phyloP scores from a whole-genome alignment of 495 filamentous ascomycete species.

The Neurospora sp. region DNA sequence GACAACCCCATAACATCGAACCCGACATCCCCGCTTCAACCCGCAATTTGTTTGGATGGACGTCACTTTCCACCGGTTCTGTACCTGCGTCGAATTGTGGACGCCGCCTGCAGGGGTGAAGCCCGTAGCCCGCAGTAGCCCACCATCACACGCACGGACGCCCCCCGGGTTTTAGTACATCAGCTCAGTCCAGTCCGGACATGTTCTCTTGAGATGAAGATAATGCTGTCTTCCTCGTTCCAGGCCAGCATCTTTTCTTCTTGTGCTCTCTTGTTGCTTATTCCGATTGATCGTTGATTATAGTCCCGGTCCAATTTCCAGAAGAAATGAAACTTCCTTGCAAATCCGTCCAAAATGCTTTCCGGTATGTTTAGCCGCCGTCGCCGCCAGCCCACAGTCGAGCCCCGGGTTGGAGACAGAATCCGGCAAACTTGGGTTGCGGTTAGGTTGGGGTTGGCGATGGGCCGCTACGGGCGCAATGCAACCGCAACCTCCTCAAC shows the following conservation, averaged over 20 bases:
- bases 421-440: background rate
- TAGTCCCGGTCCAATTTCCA: background rate
- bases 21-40: background rate
- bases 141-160: background rate
- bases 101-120: background rate
- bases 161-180: background rate
- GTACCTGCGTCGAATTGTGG: background rate
- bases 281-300: background rate
- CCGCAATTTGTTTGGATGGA: background rate
- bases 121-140: background rate
- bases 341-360: background rate
- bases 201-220: background rate
- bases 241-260: background rate
- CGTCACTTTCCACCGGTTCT: background rate
- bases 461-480: background rate
- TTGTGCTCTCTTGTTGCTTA: background rate
- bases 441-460: background rate
- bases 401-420: background rate
- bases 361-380: background rate
- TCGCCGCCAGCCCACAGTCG: background rate
- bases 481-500: background rate
- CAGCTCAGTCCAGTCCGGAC: too few relatives aligned
- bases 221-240: background rate
- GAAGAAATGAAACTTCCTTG: background rate
- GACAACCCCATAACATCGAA: background rate